Base-by-base conservation (phyloP, 192 early-diverging fungal species). In the Coemansia biformis region DNA sequence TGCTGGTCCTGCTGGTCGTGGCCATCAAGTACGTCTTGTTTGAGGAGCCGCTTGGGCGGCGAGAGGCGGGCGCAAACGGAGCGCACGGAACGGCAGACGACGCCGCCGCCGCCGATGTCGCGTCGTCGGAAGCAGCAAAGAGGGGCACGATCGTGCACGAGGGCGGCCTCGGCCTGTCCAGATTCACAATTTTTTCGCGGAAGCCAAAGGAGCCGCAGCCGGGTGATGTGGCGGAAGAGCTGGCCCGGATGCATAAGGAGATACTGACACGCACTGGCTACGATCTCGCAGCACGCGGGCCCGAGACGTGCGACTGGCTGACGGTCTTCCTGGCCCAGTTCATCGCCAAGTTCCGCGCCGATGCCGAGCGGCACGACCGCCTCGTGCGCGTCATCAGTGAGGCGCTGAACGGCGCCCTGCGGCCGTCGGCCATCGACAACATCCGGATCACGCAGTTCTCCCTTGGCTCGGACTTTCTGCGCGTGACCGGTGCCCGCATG, bases 281-380 rank as follows among this genome's bases (percentile, higher is more conserved):
- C 52, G 60, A 67, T 35, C 64, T 75, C 21, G 13, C 41, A 17
- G 48, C 38, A 1, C 55, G 47, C 33, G 45, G 55, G 18, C 31
- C 67, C 24, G 78, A 80, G 54, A 68, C 73, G 18, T 78, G 76
- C 57, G 63, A 76, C 56, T 80, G 78, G 78, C 63, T 80, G 38
- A 80, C 75, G 1, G 63, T 80, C 22, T 70, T 80, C 38, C 44
- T 78, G 39, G 78, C 76, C 1, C 64, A 76, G 51, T 48, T 76
- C 3, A 67, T 80, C 15, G 57, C 60, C 33, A 64, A 66, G 49
- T 78, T 72, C 57, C 71, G 78, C 21, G 46, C 62, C 12, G 73
- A 78, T 38, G 60, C 64, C 23, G 66, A 63, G 36, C 58, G 67
- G 18, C 66, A 74, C 23, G 60, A 73, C 45, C 53, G 52, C 4